These are phyloP conservation scores for Cymodocea nodosa DNA, from an alignment of 116 monocot genomes.

Conservation along the genomic window DNA sequence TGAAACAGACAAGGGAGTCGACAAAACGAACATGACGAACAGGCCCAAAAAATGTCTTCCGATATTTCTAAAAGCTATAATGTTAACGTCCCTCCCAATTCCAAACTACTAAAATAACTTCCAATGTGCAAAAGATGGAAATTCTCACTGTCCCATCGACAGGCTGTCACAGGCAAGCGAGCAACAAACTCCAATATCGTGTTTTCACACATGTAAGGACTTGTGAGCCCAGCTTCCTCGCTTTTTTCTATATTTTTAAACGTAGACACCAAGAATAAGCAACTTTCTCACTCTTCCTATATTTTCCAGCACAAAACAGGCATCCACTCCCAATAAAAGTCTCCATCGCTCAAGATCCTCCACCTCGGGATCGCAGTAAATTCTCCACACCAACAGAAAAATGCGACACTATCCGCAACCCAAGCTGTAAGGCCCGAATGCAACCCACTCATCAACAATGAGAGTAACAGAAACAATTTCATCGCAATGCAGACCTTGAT, in stretches of 20 bases:
- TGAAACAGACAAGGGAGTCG: background rate
- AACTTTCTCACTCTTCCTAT: background rate
- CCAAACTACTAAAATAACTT: background rate
- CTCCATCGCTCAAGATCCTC: background rate
- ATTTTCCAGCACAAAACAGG: background rate
- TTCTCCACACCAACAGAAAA: background rate
- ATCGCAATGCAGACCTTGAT: background rate
- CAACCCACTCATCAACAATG: no score
- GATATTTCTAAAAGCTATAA: background rate
- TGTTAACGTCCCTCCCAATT: background rate
- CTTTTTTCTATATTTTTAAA: no score
- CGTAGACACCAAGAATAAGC: background rate
- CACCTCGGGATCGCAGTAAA: background rate
- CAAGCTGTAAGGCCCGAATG: no score
- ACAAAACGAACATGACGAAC: background rate
- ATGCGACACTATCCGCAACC: background rate
- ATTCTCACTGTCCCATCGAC: background rate
- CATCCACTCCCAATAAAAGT: background rate
- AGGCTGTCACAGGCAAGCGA: background rate
- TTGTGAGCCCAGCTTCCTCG: background rate
- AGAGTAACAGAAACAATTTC: no score
- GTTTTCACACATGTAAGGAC: no score
- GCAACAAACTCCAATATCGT: background rate
- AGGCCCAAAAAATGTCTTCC: background rate
- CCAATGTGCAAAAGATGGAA: background rate